Base-by-base conservation (phyloP, 2,329 filamentous ascomycete genomes). In the Penicillium sp. region DNA sequence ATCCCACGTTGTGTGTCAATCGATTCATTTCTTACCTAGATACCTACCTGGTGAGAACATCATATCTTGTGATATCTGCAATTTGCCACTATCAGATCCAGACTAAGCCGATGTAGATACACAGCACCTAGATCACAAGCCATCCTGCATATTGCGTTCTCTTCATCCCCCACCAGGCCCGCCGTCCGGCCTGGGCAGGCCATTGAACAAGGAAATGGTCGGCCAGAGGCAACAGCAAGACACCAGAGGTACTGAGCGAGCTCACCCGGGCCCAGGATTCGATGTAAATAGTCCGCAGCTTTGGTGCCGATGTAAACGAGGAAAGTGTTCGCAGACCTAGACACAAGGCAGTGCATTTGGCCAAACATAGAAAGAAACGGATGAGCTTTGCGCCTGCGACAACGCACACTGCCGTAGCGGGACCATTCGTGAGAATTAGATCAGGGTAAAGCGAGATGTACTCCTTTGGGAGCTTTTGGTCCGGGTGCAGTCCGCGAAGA, bases 231-330 rank as follows among this genome's bases (percentile, higher is more conserved):
- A 88, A 76, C 57, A 99, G 79, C 38, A 97, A 77, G 71, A 85
- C 88, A 0, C 93, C 94, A 38, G 91, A 96, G 58, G 97, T 74
- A 77, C 93, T 97, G 63, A 97, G 76, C 13, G 85, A 88, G 63
- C 83, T 87, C 17, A 96, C 90, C 17, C 94, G 84, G 3, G 94
- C 93, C 88, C 93, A 97, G 21, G 90, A 94, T 80, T 99, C 94
- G 29, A 97, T 84, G 72, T 94, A 99, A 15, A 97, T 80, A 10
- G 89, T 87, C 61, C 86, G 85, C 78, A 93, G 87, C 62, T 59
- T 51, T 13, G 57, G 53, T 54, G 59, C 51, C 8, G 54, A n/a
- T 6, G 29, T 13, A 8, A 40, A 29, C 17, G 25, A 8, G 15
- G 40, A 48, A 10, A 29, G 8, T 56, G 61, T 31, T 58, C 42